These are phyloP conservation scores for Suillus decipiens DNA, from an alignment of 768 basidiomycete species.

Conservation along the genomic window DNA sequence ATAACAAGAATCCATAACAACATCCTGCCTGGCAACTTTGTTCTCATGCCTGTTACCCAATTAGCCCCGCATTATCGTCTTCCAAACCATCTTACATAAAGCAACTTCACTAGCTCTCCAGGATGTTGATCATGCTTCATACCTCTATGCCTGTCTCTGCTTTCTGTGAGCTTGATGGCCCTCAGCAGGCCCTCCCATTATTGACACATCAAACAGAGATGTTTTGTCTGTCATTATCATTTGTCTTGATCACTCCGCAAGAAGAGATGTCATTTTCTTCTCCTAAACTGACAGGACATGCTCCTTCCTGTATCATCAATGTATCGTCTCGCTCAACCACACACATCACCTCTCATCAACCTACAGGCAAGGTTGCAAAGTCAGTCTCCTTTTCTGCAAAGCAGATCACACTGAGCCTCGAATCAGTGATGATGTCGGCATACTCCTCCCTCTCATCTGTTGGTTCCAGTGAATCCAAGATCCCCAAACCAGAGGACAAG, in stretches of 20 bases:
- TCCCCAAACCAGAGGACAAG: slow-evolving; percentile 14
- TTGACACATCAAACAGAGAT: background rate
- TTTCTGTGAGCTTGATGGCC: background rate
- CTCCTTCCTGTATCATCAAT: too few relatives aligned
- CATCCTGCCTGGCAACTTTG: too few relatives aligned
- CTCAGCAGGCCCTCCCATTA: background rate
- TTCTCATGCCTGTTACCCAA: too few relatives aligned
- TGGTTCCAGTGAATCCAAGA: background rate
- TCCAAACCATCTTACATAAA: too few relatives aligned
- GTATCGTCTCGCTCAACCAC: too few relatives aligned
- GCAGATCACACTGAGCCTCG: too few relatives aligned
- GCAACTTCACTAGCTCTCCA: too few relatives aligned
- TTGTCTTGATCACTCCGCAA: background rate
- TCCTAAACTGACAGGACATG: background rate
- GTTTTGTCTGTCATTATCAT: background rate
- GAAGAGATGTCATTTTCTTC: background rate
- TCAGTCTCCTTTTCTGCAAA: background rate
- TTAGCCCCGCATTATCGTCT: too few relatives aligned
- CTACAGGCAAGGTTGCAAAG: background rate
- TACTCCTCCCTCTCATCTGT: background rate
- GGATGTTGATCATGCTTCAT: too few relatives aligned
- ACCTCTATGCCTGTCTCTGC: background rate
- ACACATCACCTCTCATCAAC: background rate
- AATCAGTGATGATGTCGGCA: too few relatives aligned
- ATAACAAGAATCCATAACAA: too few relatives aligned